Percentiles rank a stretch among this genome's conserved stretches.
phyloP scores from a whole-genome alignment of 371 early-diverging fungal species.

The Funneliformis caledonium region DNA sequence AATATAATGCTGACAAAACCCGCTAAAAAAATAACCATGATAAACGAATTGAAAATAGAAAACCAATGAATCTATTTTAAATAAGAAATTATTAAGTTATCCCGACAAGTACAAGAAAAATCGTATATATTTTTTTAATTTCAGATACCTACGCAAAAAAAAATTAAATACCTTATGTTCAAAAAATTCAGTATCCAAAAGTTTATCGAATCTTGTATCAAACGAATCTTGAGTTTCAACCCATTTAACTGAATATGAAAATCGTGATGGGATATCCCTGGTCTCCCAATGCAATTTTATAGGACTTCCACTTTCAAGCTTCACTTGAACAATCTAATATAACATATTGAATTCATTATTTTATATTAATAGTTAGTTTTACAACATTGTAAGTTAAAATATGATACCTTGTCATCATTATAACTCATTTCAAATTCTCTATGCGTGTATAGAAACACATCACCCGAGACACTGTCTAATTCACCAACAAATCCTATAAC shows the following conservation, averaged over 20 bases:
- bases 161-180: conserved; percentile 53
- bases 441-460: conserved; percentile 16
- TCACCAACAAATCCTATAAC: conserved; percentile 28
- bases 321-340: conserved; percentile 19
- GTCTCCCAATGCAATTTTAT: conserved; percentile 21
- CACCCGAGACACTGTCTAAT: not conserved
- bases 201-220: conserved; percentile 67
- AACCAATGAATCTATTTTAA: conserved; percentile 79
- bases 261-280: conserved; percentile 41
- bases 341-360: not conserved
- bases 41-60: conserved; percentile 82
- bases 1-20: conserved; percentile 72
- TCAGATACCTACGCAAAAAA: conserved; percentile 5
- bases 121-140: not conserved
- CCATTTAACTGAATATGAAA: conserved; percentile 80
- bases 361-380: not conserved
- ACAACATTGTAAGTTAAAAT: not conserved
- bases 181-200: conserved; percentile 78
- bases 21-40: conserved; percentile 82
- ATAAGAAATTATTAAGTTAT: conserved; percentile 51
- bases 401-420: conserved; percentile 13
- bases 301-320: conserved; percentile 7
- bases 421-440: conserved; percentile 16
- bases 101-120: not conserved
- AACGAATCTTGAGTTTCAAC: conserved; percentile 58